These are phyloP conservation scores for Aureobasidium namibiae DNA, from an alignment of 2,329 filamentous ascomycete genomes.

Conservation along the genomic window DNA sequence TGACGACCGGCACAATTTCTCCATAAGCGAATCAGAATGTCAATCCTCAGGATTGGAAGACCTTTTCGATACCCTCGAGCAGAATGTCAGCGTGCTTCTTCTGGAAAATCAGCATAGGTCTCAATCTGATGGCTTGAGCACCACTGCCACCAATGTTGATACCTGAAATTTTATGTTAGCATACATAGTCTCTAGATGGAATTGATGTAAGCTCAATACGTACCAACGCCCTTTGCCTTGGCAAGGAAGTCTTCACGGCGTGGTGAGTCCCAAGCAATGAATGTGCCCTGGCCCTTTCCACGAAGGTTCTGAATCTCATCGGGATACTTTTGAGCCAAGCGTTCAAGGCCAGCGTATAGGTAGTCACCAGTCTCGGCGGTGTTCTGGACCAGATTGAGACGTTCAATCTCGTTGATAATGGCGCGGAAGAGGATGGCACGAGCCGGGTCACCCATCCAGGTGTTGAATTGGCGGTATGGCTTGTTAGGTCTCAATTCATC, in stretches of 20 bases:
- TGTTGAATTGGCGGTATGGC: conserved; percentile 91
- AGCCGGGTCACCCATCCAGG: conserved; percentile 87
- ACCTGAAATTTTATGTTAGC: neutral
- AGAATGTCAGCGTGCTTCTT: conserved; percentile 78
- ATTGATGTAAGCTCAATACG: neutral
- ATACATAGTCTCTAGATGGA: neutral
- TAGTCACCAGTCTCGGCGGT: conserved; percentile 70
- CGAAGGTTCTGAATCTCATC: conserved; percentile 69
- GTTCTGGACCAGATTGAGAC: conserved; percentile 62
- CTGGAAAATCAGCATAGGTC: conserved; percentile 87
- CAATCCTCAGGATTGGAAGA: neutral
- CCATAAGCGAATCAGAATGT: no score
- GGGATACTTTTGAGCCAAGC: conserved; percentile 60
- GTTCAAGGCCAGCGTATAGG: conserved; percentile 60
- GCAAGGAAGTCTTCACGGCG: conserved; percentile 66
- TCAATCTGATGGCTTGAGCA: conserved; percentile 60
- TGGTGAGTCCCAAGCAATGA: conserved; percentile 80
- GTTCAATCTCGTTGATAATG: conserved; percentile 71
- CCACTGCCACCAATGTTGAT: conserved; percentile 80
- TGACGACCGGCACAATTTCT: no score
- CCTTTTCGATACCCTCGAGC: conserved; percentile 33
- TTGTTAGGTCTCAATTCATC: conserved; percentile 72
- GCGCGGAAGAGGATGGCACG: conserved; percentile 73
- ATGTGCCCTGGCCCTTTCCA: conserved; percentile 78
- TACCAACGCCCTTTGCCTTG: conserved; percentile 64